Percentiles rank a stretch among this genome's conserved stretches.
Evolutionary conservation across 169 alveolate genomes (phyloP).

Genomic region (Eimeria maxima): DNA sequence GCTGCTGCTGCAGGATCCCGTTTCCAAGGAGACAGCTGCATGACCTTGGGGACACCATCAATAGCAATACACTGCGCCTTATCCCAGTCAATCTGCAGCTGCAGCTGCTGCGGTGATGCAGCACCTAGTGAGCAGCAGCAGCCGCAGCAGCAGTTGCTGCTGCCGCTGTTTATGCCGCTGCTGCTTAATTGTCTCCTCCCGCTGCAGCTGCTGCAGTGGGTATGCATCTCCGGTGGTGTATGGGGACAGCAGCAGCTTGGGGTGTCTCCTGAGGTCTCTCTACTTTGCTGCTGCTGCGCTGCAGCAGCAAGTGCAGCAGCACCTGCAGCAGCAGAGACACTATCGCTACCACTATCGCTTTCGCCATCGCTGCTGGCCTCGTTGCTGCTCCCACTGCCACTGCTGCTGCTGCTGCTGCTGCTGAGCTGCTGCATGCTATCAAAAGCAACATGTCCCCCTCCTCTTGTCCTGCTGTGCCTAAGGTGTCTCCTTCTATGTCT

Average conservation of each 20-base stretch:
- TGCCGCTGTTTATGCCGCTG: no score
- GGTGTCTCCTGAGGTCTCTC: neutral
- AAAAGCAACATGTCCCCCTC: neutral
- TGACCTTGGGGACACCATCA: neutral
- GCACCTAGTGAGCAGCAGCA: neutral
- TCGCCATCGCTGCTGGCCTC: no score
- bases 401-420: neutral
- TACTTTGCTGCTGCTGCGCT: neutral
- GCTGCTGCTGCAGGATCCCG: neutral
- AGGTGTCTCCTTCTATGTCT: no score
- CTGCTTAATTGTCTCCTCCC: no score
- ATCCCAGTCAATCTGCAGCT: neutral
- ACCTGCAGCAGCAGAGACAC: neutral
- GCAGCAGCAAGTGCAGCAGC: no score
- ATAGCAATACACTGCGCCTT: neutral
- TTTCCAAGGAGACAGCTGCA: neutral
- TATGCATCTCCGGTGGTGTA: neutral
- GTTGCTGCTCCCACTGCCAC: neutral
- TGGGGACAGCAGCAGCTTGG: neutral
- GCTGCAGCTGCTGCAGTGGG: conserved; percentile 23
- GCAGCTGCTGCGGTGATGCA: neutral
- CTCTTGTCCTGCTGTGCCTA: conserved; percentile 14
- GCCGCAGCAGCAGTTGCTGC: no score
- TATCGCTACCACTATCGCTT: no score
- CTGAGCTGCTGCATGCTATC: neutral